Evolutionary conservation across 208 protist genomes (phyloP).

Genomic region (Crithidia expoeki): DNA sequence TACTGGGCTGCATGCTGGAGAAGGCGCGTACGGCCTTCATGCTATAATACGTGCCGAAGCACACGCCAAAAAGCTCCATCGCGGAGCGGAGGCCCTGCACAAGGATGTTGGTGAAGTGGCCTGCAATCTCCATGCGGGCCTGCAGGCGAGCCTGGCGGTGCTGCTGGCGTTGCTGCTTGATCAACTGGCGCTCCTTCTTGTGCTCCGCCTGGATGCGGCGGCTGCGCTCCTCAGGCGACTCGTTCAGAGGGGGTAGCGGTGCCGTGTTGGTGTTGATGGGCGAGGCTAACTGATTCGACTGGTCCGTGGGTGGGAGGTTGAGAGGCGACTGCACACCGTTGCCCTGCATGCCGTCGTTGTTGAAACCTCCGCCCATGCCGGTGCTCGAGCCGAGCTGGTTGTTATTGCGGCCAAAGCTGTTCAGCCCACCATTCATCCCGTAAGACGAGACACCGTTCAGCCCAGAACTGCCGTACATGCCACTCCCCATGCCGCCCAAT

Average conservation of each 20-base stretch:
- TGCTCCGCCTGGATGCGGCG: conserved; percentile 65
- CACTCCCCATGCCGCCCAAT: no score
- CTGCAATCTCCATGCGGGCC: conserved; percentile 74
- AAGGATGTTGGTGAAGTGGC: conserved; percentile 78
- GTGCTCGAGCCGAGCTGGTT: conserved; percentile 25
- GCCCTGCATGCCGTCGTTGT: conserved; percentile 16
- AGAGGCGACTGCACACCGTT: conserved; percentile 10
- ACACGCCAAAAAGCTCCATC: conserved; percentile 81
- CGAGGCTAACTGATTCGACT: conserved; percentile 34
- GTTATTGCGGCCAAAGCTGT: conserved; percentile 19
- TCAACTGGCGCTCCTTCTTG: conserved; percentile 63
- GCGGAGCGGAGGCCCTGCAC: conserved; percentile 79
- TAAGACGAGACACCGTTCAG: conserved; percentile 23
- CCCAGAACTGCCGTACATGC: conserved; percentile 41
- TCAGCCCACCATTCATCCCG: conserved; percentile 29
- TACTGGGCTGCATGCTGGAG: conserved; percentile 48
- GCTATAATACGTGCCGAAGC: conserved; percentile 89
- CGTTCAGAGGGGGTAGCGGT: conserved; percentile 54
- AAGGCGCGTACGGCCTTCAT: conserved; percentile 79
- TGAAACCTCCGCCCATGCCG: conserved; percentile 20
- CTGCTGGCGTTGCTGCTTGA: conserved; percentile 69
- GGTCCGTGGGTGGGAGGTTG: conserved; percentile 20
- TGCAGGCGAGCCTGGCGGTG: conserved; percentile 71
- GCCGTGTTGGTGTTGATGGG: conserved; percentile 41
- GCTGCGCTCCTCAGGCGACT: conserved; percentile 60